These are phyloP conservation scores for Suillus discolor DNA, from an alignment of 768 basidiomycete species.

Conservation along the genomic window DNA sequence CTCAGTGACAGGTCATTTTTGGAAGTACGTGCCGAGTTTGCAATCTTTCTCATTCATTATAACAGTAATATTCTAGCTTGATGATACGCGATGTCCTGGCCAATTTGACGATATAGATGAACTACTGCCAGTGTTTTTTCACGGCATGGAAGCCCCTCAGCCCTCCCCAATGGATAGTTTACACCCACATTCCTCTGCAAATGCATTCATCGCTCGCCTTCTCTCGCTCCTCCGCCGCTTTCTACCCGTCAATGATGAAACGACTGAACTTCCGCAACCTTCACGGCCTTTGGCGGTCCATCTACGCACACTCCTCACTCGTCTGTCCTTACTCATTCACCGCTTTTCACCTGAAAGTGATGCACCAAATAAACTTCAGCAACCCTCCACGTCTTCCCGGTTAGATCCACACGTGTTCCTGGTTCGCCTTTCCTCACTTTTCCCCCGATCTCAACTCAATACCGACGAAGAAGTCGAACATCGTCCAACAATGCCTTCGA, in stretches of 20 bases:
- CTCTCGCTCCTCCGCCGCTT: neutral
- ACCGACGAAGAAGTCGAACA: neutral
- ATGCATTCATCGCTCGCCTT: neutral
- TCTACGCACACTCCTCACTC: neutral
- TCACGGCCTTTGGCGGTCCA: neutral
- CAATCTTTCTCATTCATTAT: too few species aligned
- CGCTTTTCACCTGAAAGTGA: neutral
- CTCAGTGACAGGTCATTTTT: too few species aligned
- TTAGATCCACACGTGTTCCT: neutral
- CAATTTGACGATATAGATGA: too few species aligned
- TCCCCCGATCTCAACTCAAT: neutral
- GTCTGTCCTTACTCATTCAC: neutral
- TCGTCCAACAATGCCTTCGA: neutral
- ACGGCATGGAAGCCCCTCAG: neutral
- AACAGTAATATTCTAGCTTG: too few species aligned
- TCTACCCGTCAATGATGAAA: too few species aligned
- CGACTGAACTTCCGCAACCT: neutral
- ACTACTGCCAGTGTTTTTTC: neutral
- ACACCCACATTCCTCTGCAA: neutral
- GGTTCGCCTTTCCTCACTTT: neutral
- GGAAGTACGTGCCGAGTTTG: too few species aligned
- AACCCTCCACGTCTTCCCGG: neutral
- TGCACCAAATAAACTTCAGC: neutral
- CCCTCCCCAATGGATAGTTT: too few species aligned
- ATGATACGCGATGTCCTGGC: too few species aligned